These are phyloP conservation scores for Alternaria infectoria DNA, from an alignment of 2,329 filamentous ascomycete species.

Conservation along the genomic window DNA sequence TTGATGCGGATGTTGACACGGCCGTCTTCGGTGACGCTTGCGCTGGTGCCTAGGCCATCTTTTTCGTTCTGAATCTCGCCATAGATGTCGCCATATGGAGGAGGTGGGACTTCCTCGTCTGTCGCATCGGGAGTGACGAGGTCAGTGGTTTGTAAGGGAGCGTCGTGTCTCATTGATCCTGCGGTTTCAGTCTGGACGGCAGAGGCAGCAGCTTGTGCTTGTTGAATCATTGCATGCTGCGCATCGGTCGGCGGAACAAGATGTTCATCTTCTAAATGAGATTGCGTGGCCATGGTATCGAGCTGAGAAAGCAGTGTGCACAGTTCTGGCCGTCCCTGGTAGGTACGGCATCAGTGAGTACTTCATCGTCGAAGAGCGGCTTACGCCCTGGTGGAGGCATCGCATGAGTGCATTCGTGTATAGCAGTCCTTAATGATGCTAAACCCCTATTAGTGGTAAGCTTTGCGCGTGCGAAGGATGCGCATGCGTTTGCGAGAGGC, in stretches of 20 bases:
- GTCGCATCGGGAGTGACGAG: conserved; percentile 21
- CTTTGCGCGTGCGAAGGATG: neutral
- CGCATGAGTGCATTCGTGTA: neutral
- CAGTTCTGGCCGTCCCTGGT: neutral
- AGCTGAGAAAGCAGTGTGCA: neutral
- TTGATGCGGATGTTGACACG: conserved; percentile 38
- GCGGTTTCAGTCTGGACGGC: conserved; percentile 22
- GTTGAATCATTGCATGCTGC: conserved; percentile 38
- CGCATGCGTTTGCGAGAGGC: neutral
- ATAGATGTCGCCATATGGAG: conserved; percentile 40
- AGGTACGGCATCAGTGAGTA: neutral
- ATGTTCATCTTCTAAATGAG: conserved; percentile 1
- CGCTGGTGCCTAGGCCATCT: conserved; percentile 48
- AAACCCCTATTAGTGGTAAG: neutral
- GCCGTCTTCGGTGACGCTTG: conserved; percentile 50
- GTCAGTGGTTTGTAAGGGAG: conserved; percentile 27
- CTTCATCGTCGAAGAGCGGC: neutral
- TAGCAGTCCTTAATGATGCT: neutral
- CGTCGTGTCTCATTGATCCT: conserved; percentile 15
- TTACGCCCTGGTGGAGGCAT: neutral
- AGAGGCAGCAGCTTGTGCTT: conserved; percentile 33
- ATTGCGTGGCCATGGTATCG: neutral
- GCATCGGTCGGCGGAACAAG: neutral
- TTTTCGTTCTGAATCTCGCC: conserved; percentile 43
- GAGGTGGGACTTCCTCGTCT: conserved; percentile 35